Base-by-base conservation (phyloP, 495 filamentous ascomycete genomes). In the Penicillium desertorum region DNA sequence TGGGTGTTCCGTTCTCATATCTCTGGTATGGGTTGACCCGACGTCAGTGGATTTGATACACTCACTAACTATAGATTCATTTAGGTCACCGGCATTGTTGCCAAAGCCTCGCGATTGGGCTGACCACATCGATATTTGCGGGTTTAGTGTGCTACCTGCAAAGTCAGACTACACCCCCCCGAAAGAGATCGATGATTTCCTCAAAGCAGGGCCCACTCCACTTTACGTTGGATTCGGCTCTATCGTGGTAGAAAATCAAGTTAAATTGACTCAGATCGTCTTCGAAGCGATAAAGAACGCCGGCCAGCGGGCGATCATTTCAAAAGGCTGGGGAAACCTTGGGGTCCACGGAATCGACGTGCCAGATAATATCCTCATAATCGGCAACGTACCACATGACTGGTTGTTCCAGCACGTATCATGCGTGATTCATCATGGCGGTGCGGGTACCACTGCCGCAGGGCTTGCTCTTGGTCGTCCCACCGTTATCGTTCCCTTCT, bases 171-270 rank as follows among this genome's bases (percentile, higher is more conserved):
- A 84, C 60, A 80, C 74, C 0, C 90, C 89, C 0, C 78, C 82
- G 1, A 74, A 78, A 10, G 84, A 84, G 11, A 76, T 95, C 14
- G 72, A 71, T 0, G 74, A 69, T 4, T 95, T 91, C 57, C 79
- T 95, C 1, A 77, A 79, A 4, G 75, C 77, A 3, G 87, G 87
- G 0, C 83, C 88, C 12, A 82, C 85, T 4, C 90, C 90, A 0
- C 80, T 92, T 0, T 93, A 93, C 58, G 88, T 92, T 56, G 89
- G 89, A 0, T 92, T 93, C 61, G 89, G 89, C 0, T 90, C 86
- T 8, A 93, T 93, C 45, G 88, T 92, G 0, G 86, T 92, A 0
- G 87, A 91, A 53, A 83, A 93, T 56, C 88, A 86, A 0, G 75
- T 86, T 57, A 79, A 66, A 1, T 73, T 93, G 60, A 92, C 88